A percentile compares a stretch with the other conserved stretches of the same genome.
phyloP scores from a whole-genome alignment of 192 early-diverging fungal genomes.

The Globomyces pollinis-pini region DNA sequence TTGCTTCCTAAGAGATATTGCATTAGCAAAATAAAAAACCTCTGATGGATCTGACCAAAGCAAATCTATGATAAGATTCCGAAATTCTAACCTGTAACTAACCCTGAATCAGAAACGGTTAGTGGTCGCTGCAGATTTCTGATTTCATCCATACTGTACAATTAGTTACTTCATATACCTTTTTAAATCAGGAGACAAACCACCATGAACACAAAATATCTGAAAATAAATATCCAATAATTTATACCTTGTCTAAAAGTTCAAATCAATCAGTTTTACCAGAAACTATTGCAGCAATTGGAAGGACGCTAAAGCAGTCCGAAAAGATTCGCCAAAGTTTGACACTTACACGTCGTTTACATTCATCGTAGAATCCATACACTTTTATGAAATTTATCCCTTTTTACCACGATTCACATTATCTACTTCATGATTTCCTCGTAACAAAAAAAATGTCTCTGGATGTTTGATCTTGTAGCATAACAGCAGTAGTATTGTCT shows the following conservation, averaged over 20 bases:
- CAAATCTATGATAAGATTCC: slow-evolving; percentile 83
- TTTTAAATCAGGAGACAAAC: slow-evolving; percentile 1
- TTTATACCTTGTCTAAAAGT: slow-evolving; percentile 96
- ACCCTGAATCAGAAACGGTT: slow-evolving; percentile 93
- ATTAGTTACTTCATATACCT: too few relatives aligned
- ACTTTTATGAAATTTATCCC: too few relatives aligned
- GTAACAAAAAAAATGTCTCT: slow-evolving; percentile 93
- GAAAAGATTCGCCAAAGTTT: slow-evolving; percentile 98
- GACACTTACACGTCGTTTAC: slow-evolving; percentile 94
- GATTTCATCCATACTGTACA: slow-evolving; percentile 87
- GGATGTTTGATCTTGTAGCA: slow-evolving; percentile 97
- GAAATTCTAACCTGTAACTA: background rate
- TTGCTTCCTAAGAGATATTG: too few relatives aligned
- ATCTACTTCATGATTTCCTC: slow-evolving; percentile 96
- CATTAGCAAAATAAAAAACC: slow-evolving; percentile 89
- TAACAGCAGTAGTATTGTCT: slow-evolving; percentile 87
- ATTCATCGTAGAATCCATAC: slow-evolving; percentile 97
- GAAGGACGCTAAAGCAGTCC: slow-evolving; percentile 96
- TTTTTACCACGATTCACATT: slow-evolving; percentile 90
- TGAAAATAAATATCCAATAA: slow-evolving; percentile 91
- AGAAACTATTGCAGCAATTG: slow-evolving; percentile 93
- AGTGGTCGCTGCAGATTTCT: slow-evolving; percentile 92
- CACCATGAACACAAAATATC: slow-evolving; percentile 8
- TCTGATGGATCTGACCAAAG: slow-evolving; percentile 98
- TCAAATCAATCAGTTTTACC: too few relatives aligned